Evolutionary conservation across 495 filamentous ascomycete genomes (phyloP).

Genomic region (Penicillium lagena): DNA sequence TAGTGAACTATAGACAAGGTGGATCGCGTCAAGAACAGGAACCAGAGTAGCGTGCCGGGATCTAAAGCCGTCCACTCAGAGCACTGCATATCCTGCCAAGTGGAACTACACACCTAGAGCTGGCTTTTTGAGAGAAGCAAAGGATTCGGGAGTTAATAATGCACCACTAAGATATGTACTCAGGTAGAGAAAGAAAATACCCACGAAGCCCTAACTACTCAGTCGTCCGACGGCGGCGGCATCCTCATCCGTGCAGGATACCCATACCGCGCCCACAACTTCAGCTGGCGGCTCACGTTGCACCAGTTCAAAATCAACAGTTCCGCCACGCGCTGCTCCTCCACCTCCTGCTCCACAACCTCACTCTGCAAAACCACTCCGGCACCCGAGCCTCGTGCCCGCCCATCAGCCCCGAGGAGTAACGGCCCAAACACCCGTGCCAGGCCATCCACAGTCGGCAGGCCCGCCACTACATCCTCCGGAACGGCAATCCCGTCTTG

Average conservation of each 20-base stretch:
- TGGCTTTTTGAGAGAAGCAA: no score
- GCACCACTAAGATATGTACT: no score
- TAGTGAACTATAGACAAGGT: no score
- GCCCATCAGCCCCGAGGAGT: constrained; percentile 12
- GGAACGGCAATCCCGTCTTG: constrained; percentile 7
- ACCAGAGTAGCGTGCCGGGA: constrained; percentile 4
- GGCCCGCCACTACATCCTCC: constrained; percentile 9
- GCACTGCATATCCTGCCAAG: not conserved
- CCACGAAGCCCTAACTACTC: no score
- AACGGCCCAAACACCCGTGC: constrained; percentile 28
- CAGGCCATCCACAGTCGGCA: constrained; percentile 20
- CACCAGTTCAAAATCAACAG: constrained; percentile 32
- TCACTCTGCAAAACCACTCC: constrained; percentile 7
- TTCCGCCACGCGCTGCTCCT: constrained; percentile 22
- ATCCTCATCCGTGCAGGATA: not conserved
- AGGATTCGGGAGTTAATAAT: no score
- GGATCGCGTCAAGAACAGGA: not conserved
- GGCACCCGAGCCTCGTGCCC: not conserved
- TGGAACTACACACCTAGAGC: no score
- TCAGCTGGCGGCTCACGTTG: constrained; percentile 24
- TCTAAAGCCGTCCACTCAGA: constrained; percentile 12
- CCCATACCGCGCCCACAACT: constrained; percentile 14
- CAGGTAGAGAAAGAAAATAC: no score
- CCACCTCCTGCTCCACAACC: constrained; percentile 21
- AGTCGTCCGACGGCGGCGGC: no score